Percentiles rank a stretch among this genome's conserved stretches.
Conservation (phyloP, 2,329 filamentous ascomycete genomes). For the Trichoderma endophyticum region DNA sequence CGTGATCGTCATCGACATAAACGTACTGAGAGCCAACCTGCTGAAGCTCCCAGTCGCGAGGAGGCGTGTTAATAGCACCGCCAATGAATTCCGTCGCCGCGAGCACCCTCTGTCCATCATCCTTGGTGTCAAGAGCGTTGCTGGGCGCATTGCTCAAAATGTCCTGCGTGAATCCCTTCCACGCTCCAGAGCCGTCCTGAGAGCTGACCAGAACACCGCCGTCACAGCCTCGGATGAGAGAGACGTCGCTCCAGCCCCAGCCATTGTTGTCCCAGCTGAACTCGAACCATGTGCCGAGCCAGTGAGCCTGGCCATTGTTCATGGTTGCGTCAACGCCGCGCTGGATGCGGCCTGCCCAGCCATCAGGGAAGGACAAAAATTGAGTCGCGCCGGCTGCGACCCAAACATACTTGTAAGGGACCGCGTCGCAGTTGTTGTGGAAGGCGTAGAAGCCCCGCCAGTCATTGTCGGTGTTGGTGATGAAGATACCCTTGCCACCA, state of each 20-base stretch:
- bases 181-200: conserved; percentile 24
- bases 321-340: conserved; percentile 27
- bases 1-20: conserved; percentile 28
- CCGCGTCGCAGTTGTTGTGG: neutral
- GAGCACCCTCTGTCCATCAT: conserved; percentile 25
- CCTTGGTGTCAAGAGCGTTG: conserved; percentile 9
- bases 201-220: conserved; percentile 25
- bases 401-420: neutral
- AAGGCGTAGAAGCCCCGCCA: neutral
- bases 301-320: conserved; percentile 26
- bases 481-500: neutral
- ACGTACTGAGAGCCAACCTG: conserved; percentile 25
- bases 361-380: conserved; percentile 27
- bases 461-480: neutral
- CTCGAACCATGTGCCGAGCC: conserved; percentile 29
- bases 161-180: conserved; percentile 27
- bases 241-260: conserved; percentile 27
- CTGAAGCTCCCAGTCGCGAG: conserved; percentile 25
- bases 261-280: conserved; percentile 25
- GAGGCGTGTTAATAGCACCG: conserved; percentile 23
- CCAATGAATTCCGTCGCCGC: conserved; percentile 25
- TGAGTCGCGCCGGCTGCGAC: conserved; percentile 17
- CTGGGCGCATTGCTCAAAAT: conserved; percentile 26
- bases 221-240: conserved; percentile 31
- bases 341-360: conserved; percentile 27